These are phyloP conservation scores for Pestalotiopsis fici DNA, from an alignment of 2,329 filamentous ascomycete genomes.

Conservation along the genomic window DNA sequence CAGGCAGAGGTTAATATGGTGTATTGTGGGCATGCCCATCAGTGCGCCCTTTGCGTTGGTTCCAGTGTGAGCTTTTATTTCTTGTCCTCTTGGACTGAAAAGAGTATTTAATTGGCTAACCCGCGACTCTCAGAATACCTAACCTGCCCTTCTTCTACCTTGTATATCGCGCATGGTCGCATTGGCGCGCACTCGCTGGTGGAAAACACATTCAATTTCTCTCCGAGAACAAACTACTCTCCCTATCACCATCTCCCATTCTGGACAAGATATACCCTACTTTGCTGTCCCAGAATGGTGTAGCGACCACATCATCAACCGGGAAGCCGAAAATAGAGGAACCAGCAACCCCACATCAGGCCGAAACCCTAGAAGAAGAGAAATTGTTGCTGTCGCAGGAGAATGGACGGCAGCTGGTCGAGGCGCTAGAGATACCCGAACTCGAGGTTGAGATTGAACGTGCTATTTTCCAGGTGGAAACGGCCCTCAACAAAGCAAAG, in stretches of 20 bases:
- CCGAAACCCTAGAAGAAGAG: constrained; percentile 37
- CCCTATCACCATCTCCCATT: constrained; percentile 62
- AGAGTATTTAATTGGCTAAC: constrained; percentile 14
- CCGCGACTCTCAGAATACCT: constrained; percentile 62
- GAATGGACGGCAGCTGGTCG: constrained; percentile 59
- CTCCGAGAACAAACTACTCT: constrained; percentile 70
- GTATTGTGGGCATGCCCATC: constrained; percentile 79
- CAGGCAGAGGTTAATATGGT: constrained; percentile 76
- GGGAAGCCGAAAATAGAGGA: constrained; percentile 10
- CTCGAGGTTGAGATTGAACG: constrained; percentile 73
- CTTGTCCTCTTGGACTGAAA: background rate
- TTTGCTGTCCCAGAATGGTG: constrained; percentile 24
- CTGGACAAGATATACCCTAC: constrained; percentile 73
- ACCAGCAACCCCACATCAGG: constrained; percentile 14
- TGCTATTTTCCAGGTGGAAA: constrained; percentile 73
- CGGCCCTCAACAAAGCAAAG: constrained; percentile 38
- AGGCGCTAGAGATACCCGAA: constrained; percentile 67
- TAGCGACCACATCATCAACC: constrained; percentile 21
- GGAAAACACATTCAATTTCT: constrained; percentile 85
- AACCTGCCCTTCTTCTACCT: constrained; percentile 98
- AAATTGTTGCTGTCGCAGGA: constrained; percentile 49
- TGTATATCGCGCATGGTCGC: constrained; percentile 86
- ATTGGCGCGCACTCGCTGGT: constrained; percentile 84
- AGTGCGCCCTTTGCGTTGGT: constrained; percentile 80
- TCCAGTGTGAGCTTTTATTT: constrained; percentile 68